Evolutionary conservation across 2,329 filamentous ascomycete genomes (phyloP), one percentile per base, ranked within the genome.

Genomic region (Aspergillaceae sp.): DNA sequence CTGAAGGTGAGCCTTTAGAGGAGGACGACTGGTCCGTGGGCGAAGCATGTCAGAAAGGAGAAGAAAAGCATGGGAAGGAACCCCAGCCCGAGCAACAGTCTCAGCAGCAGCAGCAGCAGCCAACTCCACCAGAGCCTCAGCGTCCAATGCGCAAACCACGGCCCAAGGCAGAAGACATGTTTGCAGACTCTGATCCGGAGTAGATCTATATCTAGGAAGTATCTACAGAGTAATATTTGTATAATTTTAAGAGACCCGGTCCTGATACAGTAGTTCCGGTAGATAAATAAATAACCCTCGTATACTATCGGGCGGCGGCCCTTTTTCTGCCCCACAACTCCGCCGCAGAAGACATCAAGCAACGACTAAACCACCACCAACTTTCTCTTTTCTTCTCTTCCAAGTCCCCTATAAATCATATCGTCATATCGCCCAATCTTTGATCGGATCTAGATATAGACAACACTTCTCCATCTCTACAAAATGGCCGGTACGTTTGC

Each of bases 111-210:
- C 50, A 50, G 42, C 48, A 46, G 48, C 49, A 29, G 55, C 53
- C 45, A 56, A 60, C 41, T 51, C 61, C 48, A 54, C 59, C 42
- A 46, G 58, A 54, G 43, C 53, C 35, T 46, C 57, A 56, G 41
- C 66, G 64, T 50, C 57, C 58, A 49, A 60, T 47, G 59, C 72
- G 52, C 73, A 66, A 78, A 56, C 84, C 78, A 60, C 77, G 84
- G 51, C 84, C 87, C 65, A 81, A 82, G 55, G 86, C 87, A 4
- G 85, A 86, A 55, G 87, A 92, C 61, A 90, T 92, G 86, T 94
- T 92, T 77, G 86, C 84, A 7, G 84, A 86, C 63, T 86, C 83
- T 4, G 86, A 86, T 54, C 76, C 72, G 1, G 72, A 76, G 43
- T 70, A 47, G 66, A 33, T 48, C 36, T 44, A 40, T 19, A 19